phyloP scores from a whole-genome alignment of 164 flowering plant species.

The Santalum album region DNA sequence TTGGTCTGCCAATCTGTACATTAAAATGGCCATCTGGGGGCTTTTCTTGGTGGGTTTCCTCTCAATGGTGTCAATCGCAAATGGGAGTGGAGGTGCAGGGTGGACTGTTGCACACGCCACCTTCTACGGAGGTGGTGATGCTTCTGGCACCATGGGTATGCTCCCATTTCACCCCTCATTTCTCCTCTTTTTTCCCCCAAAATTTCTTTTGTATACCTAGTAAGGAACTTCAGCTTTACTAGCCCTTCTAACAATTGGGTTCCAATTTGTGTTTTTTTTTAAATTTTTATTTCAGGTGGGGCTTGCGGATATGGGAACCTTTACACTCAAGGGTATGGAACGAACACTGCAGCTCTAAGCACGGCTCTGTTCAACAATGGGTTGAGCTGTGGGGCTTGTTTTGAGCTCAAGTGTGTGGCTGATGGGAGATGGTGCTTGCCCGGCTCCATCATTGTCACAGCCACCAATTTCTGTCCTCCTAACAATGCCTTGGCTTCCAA shows the following conservation, averaged over 20 bases:
- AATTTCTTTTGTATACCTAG: too few relatives aligned
- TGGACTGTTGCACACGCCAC: constrained; percentile 41
- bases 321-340: not conserved
- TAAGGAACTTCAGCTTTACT: too few relatives aligned
- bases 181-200: too few relatives aligned
- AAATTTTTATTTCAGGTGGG: not conserved
- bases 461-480: constrained; percentile 1
- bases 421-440: not conserved
- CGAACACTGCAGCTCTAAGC: constrained; percentile 2
- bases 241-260: too few relatives aligned
- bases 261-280: too few relatives aligned
- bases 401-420: not conserved
- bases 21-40: not conserved
- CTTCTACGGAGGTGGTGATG: constrained; percentile 52
- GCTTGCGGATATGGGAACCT: constrained; percentile 3
- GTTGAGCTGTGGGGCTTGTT: not conserved
- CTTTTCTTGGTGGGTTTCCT: not conserved
- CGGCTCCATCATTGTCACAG: not conserved
- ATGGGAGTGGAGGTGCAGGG: constrained; percentile 10
- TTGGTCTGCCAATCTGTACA: not conserved
- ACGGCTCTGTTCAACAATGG: constrained; percentile 3
- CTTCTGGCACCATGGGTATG: constrained; percentile 49
- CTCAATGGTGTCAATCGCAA: not conserved
- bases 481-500: not conserved
- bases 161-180: too few relatives aligned